Percentiles rank a stretch among this genome's conserved stretches.
Evolutionary conservation across 1,284 basidiomycete genomes (phyloP).

Genomic region (Ceratobasidium sp.): DNA sequence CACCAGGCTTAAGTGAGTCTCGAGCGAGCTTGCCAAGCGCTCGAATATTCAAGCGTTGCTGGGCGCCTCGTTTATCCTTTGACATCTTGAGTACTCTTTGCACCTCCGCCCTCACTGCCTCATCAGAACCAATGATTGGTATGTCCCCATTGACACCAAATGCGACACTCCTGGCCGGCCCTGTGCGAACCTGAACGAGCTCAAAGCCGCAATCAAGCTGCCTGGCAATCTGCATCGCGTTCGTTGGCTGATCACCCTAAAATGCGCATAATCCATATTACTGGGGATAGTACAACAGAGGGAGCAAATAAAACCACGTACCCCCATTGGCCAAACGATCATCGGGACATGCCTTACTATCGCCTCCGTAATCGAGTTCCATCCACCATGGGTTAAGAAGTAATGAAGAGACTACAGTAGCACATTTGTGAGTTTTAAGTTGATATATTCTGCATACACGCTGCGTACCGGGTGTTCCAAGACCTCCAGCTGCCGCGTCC

Average conservation of each 20-base stretch:
- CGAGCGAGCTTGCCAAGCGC: background rate
- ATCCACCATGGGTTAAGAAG: constrained; percentile 25
- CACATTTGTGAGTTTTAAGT: background rate
- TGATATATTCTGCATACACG: no score
- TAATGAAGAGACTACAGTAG: constrained; percentile 31
- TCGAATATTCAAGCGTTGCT: constrained; percentile 30
- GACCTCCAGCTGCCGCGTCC: constrained; percentile 31
- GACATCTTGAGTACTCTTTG: background rate
- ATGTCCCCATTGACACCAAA: background rate
- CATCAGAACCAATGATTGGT: constrained; percentile 28
- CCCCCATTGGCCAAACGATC: constrained; percentile 34
- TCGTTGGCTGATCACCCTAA: constrained; percentile 27
- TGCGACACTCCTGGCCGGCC: background rate
- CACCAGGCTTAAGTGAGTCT: constrained; percentile 12
- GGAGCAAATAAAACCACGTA: background rate
- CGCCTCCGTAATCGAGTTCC: background rate
- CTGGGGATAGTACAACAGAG: background rate
- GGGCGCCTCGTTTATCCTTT: constrained; percentile 19
- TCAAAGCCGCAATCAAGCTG: constrained; percentile 35
- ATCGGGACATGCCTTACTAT: constrained; percentile 21
- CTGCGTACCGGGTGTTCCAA: constrained; percentile 31
- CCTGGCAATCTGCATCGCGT: constrained; percentile 19
- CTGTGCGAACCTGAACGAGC: constrained; percentile 35
- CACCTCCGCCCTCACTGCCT: constrained; percentile 33
- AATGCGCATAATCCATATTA: background rate